Evolutionary conservation across 2,329 filamentous ascomycete species (phyloP).

Genomic region (Intubia oerlemansii): DNA sequence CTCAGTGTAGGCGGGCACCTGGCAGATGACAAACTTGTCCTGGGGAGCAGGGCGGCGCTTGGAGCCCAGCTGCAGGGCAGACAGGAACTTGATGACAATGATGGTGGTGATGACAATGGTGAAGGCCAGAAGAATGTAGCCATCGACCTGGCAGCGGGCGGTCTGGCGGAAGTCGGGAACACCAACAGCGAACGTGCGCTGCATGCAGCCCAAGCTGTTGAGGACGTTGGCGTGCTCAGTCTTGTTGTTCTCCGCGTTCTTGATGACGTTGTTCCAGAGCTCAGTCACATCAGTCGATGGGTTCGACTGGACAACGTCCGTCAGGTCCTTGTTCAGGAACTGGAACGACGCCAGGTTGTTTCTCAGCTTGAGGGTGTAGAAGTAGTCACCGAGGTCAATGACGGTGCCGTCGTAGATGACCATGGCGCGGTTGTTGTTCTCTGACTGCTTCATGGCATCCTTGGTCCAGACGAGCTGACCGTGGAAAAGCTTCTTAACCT

Average conservation of each 20-base stretch:
- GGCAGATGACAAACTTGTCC: conserved; percentile 97
- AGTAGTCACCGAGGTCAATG: conserved; percentile 87
- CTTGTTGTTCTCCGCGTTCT: conserved; percentile 27
- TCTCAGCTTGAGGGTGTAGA: conserved; percentile 44
- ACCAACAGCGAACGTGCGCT: conserved; percentile 67
- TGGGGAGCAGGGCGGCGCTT: conserved; percentile 77
- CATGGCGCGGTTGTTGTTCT: conserved; percentile 55
- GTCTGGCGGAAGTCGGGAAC: conserved; percentile 65
- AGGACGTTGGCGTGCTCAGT: conserved; percentile 26
- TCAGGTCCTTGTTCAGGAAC: conserved; percentile 52
- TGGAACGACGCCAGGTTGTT: conserved; percentile 34
- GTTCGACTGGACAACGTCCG: conserved; percentile 48
- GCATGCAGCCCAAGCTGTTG: conserved; percentile 60
- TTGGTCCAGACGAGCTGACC: conserved; percentile 60
- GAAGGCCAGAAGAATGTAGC: conserved; percentile 74
- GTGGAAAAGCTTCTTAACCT: conserved; percentile 70
- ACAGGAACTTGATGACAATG: conserved; percentile 73
- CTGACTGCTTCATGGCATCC: conserved; percentile 27
- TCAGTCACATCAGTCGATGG: conserved; percentile 60
- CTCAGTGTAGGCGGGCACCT: conserved; percentile 94
- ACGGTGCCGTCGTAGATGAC: conserved; percentile 54
- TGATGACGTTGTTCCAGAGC: conserved; percentile 34
- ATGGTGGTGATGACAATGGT: conserved; percentile 66
- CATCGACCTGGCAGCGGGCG: conserved; percentile 65
- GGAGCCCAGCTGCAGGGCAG: conserved; percentile 80